Evolutionary conservation across 2,329 filamentous ascomycete species (phyloP).

Genomic region (Penicillium sp.): DNA sequence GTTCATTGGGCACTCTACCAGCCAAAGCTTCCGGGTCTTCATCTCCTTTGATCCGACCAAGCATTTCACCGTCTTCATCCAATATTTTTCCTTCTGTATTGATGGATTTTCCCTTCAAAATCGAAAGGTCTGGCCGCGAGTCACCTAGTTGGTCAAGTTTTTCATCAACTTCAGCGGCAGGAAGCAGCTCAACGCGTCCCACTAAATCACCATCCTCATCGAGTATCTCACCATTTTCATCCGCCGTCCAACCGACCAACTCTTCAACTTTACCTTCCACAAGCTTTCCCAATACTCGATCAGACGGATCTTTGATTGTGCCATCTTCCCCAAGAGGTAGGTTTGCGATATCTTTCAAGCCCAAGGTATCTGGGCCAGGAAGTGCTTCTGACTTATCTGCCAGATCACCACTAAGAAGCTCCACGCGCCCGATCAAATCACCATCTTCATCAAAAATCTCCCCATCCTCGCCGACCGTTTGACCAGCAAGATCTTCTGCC

Average conservation of each 20-base stretch:
- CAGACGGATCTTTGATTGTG: neutral
- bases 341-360: neutral
- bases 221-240: neutral
- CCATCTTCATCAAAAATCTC: conserved; percentile 40
- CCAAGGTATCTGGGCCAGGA: neutral
- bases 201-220: neutral
- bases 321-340: neutral
- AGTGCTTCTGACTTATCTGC: neutral
- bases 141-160: neutral
- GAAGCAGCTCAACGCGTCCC: neutral
- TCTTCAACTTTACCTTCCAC: neutral
- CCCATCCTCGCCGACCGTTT: conserved; percentile 35
- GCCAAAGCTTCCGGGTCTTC: neutral
- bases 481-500: neutral
- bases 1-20: neutral
- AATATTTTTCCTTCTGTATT: neutral
- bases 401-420: neutral
- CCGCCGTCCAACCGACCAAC: neutral
- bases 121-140: neutral
- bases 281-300: neutral
- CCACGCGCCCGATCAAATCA: conserved; percentile 33
- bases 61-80: neutral
- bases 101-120: neutral
- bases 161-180: neutral
- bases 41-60: neutral